Conservation (phyloP, 345 rosid genomes). For the Draba incana region DNA sequence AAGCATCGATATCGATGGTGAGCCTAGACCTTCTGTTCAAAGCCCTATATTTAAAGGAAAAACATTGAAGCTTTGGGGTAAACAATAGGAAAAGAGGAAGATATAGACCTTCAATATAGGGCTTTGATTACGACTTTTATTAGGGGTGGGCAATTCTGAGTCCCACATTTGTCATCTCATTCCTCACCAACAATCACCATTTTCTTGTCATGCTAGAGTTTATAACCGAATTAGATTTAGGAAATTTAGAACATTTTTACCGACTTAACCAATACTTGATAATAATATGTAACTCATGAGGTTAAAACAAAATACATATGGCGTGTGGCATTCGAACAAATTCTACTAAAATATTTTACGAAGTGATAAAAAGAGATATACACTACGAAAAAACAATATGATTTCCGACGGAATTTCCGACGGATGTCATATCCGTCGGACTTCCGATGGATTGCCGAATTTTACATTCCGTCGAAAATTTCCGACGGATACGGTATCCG, state of each 20-base stretch:
- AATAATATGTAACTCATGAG: neutral
- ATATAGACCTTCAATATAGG: too few relatives aligned
- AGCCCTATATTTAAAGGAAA: slow-evolving; percentile 10
- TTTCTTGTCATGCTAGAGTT: neutral
- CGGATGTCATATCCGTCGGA: too few relatives aligned
- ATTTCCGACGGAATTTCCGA: too few relatives aligned
- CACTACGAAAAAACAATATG: too few relatives aligned
- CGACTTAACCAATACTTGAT: neutral
- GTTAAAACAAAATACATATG: too few relatives aligned
- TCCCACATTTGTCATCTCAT: slow-evolving; percentile 37
- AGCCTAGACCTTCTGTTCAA: slow-evolving; percentile 10
- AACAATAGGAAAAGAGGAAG: neutral
- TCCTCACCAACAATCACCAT: slow-evolving; percentile 24
- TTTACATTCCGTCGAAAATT: too few relatives aligned
- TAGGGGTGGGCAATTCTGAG: slow-evolving; percentile 27
- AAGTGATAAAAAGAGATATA: too few relatives aligned
- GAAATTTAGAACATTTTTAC: neutral
- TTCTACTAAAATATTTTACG: too few relatives aligned
- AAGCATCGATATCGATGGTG: slow-evolving; percentile 15
- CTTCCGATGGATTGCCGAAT: too few relatives aligned
- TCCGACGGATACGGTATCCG: too few relatives aligned
- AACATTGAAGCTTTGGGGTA: slow-evolving; percentile 11
- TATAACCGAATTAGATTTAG: neutral
- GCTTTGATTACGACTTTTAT: slow-evolving; percentile 39
- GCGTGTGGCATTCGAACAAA: too few relatives aligned